Percentiles rank a stretch among this genome's conserved stretches.
phyloP scores from a whole-genome alignment of 176 grass and related monocot genomes.

The Zoysia pacifica region DNA sequence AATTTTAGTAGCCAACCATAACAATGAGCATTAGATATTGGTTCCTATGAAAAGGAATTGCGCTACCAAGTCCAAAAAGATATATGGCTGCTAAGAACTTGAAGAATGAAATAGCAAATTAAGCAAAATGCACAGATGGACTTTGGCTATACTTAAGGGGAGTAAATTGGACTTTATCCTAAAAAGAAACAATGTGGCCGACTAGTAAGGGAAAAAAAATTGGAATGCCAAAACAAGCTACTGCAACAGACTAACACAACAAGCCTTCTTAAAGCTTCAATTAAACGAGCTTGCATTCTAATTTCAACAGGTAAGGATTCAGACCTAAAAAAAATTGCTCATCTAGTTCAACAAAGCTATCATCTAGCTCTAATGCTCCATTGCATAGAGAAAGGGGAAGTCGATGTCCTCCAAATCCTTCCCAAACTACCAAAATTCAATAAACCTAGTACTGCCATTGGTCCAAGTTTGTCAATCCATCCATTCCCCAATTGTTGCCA shows the following conservation, averaged over 20 bases:
- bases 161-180: too few species aligned
- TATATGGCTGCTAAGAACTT: not conserved
- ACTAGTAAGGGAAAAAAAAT: too few species aligned
- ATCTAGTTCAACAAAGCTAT: slow-evolving; percentile 9
- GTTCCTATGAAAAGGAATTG: not conserved
- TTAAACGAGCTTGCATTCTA: not conserved
- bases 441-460: not conserved
- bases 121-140: not conserved
- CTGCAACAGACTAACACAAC: not conserved
- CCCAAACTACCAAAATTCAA: not conserved
- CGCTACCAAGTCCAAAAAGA: not conserved
- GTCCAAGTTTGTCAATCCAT: not conserved
- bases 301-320: not conserved
- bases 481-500: not conserved
- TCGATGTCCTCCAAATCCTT: not conserved
- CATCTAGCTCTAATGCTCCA: slow-evolving; percentile 25
- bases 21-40: not conserved
- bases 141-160: not conserved
- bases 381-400: not conserved
- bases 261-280: not conserved
- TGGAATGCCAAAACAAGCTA: not conserved
- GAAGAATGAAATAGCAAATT: not conserved
- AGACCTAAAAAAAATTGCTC: slow-evolving; percentile 4
- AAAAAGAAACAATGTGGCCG: not conserved
- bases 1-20: not conserved